These are phyloP conservation scores for Phytophthora tubulina DNA, from an alignment of 352 stramenopile genomes.

Conservation along the genomic window DNA sequence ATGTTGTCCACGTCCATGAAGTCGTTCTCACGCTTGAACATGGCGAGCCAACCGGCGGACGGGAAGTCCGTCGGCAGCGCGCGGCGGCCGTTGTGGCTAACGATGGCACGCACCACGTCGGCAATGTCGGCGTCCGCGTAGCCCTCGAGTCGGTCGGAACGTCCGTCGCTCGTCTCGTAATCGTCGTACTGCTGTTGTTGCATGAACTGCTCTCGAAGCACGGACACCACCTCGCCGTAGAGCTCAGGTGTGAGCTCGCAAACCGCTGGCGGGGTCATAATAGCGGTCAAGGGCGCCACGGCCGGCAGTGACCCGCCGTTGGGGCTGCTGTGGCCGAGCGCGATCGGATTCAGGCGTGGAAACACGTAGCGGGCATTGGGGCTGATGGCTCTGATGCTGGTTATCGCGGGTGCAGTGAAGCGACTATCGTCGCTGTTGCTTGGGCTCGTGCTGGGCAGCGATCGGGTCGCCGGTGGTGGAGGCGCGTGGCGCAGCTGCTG, in stretches of 20 bases:
- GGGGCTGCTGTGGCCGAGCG: constrained; percentile 28
- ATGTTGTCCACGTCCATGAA: constrained; percentile 43
- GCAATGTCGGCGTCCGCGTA: constrained; percentile 62
- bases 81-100: constrained; percentile 49
- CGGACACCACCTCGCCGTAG: constrained; percentile 56
- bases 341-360: constrained; percentile 39
- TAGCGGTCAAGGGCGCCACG: constrained; percentile 9
- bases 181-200: constrained; percentile 51
- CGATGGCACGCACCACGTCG: constrained; percentile 70
- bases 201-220: constrained; percentile 66
- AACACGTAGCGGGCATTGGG: constrained; percentile 39
- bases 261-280: constrained; percentile 9
- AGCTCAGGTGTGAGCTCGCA: constrained; percentile 58
- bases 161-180: constrained; percentile 27
- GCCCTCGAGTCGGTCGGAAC: constrained; percentile 40
- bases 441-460: constrained; percentile 3
- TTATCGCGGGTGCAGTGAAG: constrained; percentile 6
- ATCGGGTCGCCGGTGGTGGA: not conserved
- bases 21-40: constrained; percentile 67
- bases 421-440: constrained; percentile 18
- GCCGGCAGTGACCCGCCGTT: constrained; percentile 1
- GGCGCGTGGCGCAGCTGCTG: constrained; percentile 15
- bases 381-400: constrained; percentile 6
- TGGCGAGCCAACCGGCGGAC: constrained; percentile 53
- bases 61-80: constrained; percentile 60